Base-by-base conservation (phyloP, 768 basidiomycete species). In the Epithele typhae region DNA sequence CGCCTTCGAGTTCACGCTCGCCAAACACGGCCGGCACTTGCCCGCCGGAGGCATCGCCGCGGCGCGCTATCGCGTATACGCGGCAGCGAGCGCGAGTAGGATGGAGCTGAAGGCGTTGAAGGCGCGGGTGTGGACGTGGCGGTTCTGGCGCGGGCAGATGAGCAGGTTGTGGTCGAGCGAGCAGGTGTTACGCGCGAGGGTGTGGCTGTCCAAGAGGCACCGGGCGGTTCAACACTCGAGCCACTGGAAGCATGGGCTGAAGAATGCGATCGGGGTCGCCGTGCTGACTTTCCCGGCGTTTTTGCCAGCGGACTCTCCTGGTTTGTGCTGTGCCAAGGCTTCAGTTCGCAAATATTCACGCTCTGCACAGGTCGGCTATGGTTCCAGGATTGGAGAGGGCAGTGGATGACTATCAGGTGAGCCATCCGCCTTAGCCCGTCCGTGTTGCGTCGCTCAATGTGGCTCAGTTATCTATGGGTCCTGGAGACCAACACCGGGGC, bases 401-500 rank as follows among this genome's bases (percentile, higher is more conserved):
- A 76, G 46, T 76, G 76, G 76, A 72, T 75, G 69, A 60, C 72
- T 8, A 70, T 75, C 49, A 73, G 59, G 57, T 60, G 40, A 5
- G 55, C 37, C 1, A n/a, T 43, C 0, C n/a, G 11, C 1, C 5
- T 19, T 15, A 48, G 46, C 17, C 7, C 7, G 14, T 30, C 7
- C 27, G 14, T 7, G 27, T 30, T 7, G 8, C 27, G 14, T 30
- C 14, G 8, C 27, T 30, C 8, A 30, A 30, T n/a, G 18, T n/a
- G 35, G 6, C 21, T 23, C 37, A 60, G 69, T 22, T 75, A 74
- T 55, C 59, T 77, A 1, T 76, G 74, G 73, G 74, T 77, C 5
- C 60, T 76, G 25, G 74, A 75, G 53, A 74, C 74, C 7, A 77
- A 72, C 48, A 74, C 71, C 1, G 76, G 74, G n/a, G 74, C 75